Base-by-base conservation (phyloP, 75 land plant species). In the Azolla pinnata region DNA sequence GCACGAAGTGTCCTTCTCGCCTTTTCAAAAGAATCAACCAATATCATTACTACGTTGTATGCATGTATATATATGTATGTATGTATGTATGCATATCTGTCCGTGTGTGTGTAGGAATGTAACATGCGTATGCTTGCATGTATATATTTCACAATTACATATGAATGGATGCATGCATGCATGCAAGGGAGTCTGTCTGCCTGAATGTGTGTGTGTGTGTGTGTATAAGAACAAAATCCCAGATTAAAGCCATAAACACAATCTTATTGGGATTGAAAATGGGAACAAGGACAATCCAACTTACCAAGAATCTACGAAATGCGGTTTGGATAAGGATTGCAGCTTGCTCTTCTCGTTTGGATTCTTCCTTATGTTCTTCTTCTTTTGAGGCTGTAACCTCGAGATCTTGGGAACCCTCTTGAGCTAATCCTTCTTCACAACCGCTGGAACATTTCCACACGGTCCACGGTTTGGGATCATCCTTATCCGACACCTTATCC, bases 271-370 rank as follows among this genome's bases (percentile, higher is more conserved):
- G n/a, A n/a, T n/a, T n/a, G n/a, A n/a, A n/a, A n/a, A n/a, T n/a
- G n/a, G n/a, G n/a, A n/a, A n/a, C 42, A 8, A 38, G 18, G n/a
- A 27, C 56, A 40, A 35, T 33, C 29, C 17, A 32, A 67, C 87
- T 42, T 61, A 71, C 70, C 70, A 68, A 52, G 24, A 68, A 68
- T 32, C 29, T 53, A 4, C 70, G 64, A 38, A 68, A 68, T 8
- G 70, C 70, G 1, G 70, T 47, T 35, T 68, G 70, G 4, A 68
- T 61, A 24, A 55, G 64, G 61, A 61, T 62, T 23, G 70, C 70
- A 20, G 67, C 70, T 56, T 38, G 48, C 33, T 61, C 40, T 33
- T 68, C 70, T 20, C 34, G 25, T n/a, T 29, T 31, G 32, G 52
- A n/a, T n/a, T n/a, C n/a, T n/a, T n/a, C n/a, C n/a, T n/a, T n/a